phyloP scores from a whole-genome alignment of 2,329 filamentous ascomycete genomes.

The Beauveria scarabaeidicola region DNA sequence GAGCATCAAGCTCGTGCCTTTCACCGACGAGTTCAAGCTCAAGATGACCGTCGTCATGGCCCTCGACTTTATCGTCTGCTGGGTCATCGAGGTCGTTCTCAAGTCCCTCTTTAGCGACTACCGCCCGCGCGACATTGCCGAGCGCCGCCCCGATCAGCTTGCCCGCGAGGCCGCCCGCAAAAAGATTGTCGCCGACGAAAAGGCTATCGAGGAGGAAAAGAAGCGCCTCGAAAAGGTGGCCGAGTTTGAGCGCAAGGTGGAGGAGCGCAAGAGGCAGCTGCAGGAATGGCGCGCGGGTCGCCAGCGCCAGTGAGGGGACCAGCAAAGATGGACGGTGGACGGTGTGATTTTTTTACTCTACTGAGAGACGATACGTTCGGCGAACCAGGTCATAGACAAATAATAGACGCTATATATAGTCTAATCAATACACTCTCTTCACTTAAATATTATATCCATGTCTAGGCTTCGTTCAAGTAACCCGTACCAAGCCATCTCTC shows the following conservation, averaged over 20 bases:
- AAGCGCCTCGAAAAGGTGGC: conserved; percentile 46
- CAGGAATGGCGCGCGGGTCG: conserved; percentile 36
- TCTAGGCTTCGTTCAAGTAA: too few species aligned
- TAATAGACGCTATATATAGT: too few species aligned
- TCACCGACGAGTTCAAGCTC: conserved; percentile 78
- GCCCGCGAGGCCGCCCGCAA: conserved; percentile 65
- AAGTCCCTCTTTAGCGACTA: conserved; percentile 87
- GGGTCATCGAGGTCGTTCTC: conserved; percentile 74
- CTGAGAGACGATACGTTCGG: too few species aligned
- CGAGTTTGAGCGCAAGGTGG: conserved; percentile 51
- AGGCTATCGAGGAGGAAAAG: conserved; percentile 42
- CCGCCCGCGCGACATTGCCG: conserved; percentile 85
- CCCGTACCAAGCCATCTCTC: too few species aligned
- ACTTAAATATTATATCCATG: too few species aligned
- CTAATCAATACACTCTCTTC: too few species aligned
- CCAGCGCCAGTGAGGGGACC: conserved; percentile 9
- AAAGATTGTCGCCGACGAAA: conserved; percentile 42
- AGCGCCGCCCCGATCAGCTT: conserved; percentile 78
- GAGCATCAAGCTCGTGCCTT: conserved; percentile 85
- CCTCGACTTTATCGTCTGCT: conserved; percentile 80
- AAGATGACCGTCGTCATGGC: conserved; percentile 81
- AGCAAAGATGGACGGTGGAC: too few species aligned
- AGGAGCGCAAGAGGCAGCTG: conserved; percentile 40
- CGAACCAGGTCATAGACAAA: too few species aligned
- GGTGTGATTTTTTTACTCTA: too few species aligned